Percentiles rank a stretch among this genome's conserved stretches.
Conservation (phyloP, 2,329 filamentous ascomycete species). For the Arthrobotrys musiformis region DNA sequence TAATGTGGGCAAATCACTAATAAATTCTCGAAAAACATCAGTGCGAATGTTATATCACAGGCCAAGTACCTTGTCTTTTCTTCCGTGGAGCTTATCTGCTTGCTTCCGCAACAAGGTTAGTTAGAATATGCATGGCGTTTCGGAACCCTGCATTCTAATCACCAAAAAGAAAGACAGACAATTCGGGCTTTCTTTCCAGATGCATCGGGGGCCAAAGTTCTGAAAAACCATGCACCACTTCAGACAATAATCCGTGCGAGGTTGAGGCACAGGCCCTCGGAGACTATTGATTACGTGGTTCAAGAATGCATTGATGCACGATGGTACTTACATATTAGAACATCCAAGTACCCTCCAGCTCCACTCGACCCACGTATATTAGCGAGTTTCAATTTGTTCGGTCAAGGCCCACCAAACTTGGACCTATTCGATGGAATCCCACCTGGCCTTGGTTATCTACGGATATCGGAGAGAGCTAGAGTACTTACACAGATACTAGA, state of each 20-base stretch:
- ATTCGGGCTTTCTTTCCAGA: not conserved
- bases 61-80: not conserved
- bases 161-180: not conserved
- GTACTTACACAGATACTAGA: too few relatives aligned
- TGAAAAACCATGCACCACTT: not conserved
- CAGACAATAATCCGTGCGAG: constrained; percentile 1
- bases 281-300: not conserved
- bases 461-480: not conserved
- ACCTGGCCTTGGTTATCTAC: not conserved
- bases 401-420: not conserved
- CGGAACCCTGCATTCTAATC: constrained; percentile 14
- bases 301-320: not conserved
- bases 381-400: not conserved
- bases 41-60: constrained; percentile 15
- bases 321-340: not conserved
- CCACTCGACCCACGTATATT: constrained; percentile 3
- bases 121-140: constrained; percentile 13
- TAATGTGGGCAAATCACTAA: not conserved
- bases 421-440: not conserved
- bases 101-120: constrained; percentile 18
- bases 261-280: not conserved
- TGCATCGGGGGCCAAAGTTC: not conserved
- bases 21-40: not conserved
- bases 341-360: not conserved
- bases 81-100: constrained; percentile 4